Base-by-base conservation (phyloP, 2,329 filamentous ascomycete genomes). In the Ceratocystis smalleyi region DNA sequence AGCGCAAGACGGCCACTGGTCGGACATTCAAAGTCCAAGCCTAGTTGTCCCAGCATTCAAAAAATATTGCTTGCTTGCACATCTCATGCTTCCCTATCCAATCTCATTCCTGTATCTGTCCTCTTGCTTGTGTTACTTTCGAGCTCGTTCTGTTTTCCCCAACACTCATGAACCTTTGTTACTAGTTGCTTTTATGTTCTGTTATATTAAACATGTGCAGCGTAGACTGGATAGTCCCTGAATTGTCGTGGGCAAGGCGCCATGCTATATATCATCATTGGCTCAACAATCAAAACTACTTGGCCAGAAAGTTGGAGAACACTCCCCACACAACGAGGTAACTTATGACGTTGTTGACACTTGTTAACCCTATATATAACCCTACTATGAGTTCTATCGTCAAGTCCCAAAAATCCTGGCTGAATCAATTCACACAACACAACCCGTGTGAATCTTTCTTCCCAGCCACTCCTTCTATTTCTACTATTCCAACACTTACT, bases 1-100 rank as follows among this genome's bases (percentile, higher is more conserved):
- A 99, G 77, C 86, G 89, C 72, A 99, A 99, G 84, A 99, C 94
- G 65, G 94, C 95, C 59, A 97, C 90, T 74, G 94, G 94, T 68
- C 84, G 94, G 71, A 95, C 91, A 54, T 99, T 99, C 83, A 85
- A 80, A 75, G 76, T 79, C 67, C 74, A 80, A 70, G 76, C 71
- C 51, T 66, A 66, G 40, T 51, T 51, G 8, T 57, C 2, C 17
- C 24, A 40, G n/a, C 69, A 68, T 68, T 69, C 68, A 73, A 71
- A 64, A 40, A 66, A 65, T 32, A 51, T 62, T 66, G 59, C 35
- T 66, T 64, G 64, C 54, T 67, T 64, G 24, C 49, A 43, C 59
- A 27, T 15, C 27, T 30, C 63, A 10, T 49, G 17, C 27, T 40
- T 12, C 59, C 43, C 30, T 62, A 59, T 43, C 55, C 8, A 54